phyloP scores from a whole-genome alignment of 2,329 filamentous ascomycete genomes.

The Helminthosporium solani region DNA sequence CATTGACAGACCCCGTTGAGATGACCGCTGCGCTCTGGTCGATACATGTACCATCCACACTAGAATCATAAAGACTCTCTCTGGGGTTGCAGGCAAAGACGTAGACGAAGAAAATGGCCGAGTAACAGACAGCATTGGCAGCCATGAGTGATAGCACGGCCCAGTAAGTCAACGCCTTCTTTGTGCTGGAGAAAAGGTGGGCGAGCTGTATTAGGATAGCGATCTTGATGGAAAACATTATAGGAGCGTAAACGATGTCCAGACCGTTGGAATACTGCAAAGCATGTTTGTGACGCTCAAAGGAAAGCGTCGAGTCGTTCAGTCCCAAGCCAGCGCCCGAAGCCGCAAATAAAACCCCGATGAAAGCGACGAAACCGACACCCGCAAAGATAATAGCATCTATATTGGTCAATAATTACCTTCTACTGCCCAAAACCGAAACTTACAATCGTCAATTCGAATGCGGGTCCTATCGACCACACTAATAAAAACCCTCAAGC shows the following conservation, averaged over 20 bases:
- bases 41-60: slow-evolving; percentile 21
- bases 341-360: slow-evolving; percentile 7
- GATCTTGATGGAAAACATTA: slow-evolving; percentile 18
- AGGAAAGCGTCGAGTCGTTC: slow-evolving; percentile 1
- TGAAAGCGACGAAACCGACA: slow-evolving; percentile 6
- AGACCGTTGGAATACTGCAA: slow-evolving; percentile 8
- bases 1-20: slow-evolving; percentile 20
- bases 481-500: slow-evolving; percentile 10
- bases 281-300: slow-evolving; percentile 5
- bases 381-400: slow-evolving; percentile 10
- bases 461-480: slow-evolving; percentile 6
- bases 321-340: slow-evolving; percentile 4
- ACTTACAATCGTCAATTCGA: slow-evolving; percentile 16
- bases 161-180: slow-evolving; percentile 16
- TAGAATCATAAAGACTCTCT: slow-evolving; percentile 21
- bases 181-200: slow-evolving; percentile 12
- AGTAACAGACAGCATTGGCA: slow-evolving; percentile 19
- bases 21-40: slow-evolving; percentile 8
- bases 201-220: slow-evolving; percentile 21
- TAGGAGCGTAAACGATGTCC: slow-evolving; percentile 17
- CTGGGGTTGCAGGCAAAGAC: slow-evolving; percentile 25
- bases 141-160: slow-evolving; percentile 17
- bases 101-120: slow-evolving; percentile 16
- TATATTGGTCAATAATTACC: not conserved
- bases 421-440: not conserved